Evolutionary conservation across 495 filamentous ascomycete species (phyloP).

Genomic region (Penicillium simplicissimum): DNA sequence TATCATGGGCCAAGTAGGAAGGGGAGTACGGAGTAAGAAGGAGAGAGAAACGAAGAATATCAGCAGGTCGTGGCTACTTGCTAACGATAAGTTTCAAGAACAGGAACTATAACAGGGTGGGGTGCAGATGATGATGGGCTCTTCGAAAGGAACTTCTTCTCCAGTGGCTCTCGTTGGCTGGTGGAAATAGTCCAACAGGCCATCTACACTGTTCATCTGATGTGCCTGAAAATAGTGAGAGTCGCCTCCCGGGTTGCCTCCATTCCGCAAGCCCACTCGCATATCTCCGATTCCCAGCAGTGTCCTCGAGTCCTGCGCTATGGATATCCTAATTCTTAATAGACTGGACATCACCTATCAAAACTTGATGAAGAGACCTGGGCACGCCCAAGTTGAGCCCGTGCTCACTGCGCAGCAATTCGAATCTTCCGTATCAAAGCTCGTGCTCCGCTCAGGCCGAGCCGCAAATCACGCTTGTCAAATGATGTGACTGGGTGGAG

Average conservation of each 20-base stretch:
- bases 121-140: slow-evolving; percentile 1
- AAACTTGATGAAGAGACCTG: slow-evolving; percentile 3
- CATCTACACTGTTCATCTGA: slow-evolving; percentile 25
- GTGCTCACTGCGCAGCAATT: neutral
- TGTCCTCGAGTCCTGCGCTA: neutral
- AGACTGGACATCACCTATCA: neutral
- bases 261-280: slow-evolving; percentile 15
- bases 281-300: neutral
- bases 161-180: slow-evolving; percentile 11
- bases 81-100: neutral
- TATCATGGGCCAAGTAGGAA: neutral
- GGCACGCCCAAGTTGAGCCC: neutral
- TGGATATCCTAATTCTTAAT: too few species aligned
- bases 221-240: slow-evolving; percentile 9
- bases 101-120: neutral
- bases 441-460: slow-evolving; percentile 18
- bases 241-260: slow-evolving; percentile 29
- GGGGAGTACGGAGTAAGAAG: neutral
- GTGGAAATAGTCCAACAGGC: neutral
- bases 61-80: neutral
- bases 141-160: slow-evolving; percentile 4
- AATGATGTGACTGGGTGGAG: slow-evolving; percentile 29
- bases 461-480: slow-evolving; percentile 21
- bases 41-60: neutral
- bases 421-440: neutral